Evolutionary conservation across 768 basidiomycete species (phyloP), one percentile per base, ranked within the genome.

Genomic region (Rhodosporidiobolus odoratus): DNA sequence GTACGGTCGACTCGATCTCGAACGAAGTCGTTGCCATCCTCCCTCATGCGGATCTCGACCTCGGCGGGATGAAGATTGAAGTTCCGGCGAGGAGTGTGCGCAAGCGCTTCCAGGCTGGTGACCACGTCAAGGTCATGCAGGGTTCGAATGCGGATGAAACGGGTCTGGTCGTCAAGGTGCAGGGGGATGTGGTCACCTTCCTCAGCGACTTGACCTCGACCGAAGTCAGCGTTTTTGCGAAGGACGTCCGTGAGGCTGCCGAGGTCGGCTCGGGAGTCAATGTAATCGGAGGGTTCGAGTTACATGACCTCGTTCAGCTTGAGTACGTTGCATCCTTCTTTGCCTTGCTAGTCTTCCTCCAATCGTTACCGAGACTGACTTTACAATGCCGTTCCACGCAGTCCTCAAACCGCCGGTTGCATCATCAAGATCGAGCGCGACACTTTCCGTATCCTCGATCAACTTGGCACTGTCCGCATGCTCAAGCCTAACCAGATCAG

Each of bases 101-200:
- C 76, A 99, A 99, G 81, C 84, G 89, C 53, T 98, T 99, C 84
- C 93, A 92, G 78, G 85, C 92, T 65, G 96, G 96, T 77, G 95
- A 98, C 80, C 96, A 99, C 77, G 92, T 99, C 80, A 98, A 98
- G 81, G 95, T 98, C 66, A 92, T 98, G 88, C 84, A 88, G 23
- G 96, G 96, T 32, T 88, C 92, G 80, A 96, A 97, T 77, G 86
- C 87, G 13, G 91, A 96, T 76, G 94, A 96, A 80, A 94, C 93
- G 5, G 96, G 96, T 82, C 84, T 98, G 76, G 95, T 99, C 45
- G 89, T 98, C 32, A 89, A 92, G 30, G 88, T 94, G 27, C 83
- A 89, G 7, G 91, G 91, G 76, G 91, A 93, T 61, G 86, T 92
- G 34, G 90, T 98, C 23, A 97, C 95, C 1, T 93, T 98, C 82